Base-by-base conservation (phyloP, 805 yeast genomes). In the Sugiyamaella lignohabitans region DNA sequence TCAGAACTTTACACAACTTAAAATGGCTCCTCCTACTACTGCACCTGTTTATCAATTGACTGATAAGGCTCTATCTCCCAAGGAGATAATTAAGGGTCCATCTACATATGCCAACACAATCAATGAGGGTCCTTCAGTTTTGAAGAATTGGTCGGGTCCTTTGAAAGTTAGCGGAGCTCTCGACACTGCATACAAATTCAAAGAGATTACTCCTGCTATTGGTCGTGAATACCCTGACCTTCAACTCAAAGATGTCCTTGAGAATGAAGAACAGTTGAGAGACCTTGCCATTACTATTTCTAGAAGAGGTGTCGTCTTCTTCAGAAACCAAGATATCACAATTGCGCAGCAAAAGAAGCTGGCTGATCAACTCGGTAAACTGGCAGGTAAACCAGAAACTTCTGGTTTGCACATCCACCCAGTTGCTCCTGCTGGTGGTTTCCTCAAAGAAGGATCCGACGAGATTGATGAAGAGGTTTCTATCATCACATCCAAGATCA, bases 261-360 rank as follows among this genome's bases (percentile, higher is more conserved):
- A 51, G 20, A 58, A 60, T 43, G 53, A 50, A 11, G 42, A 32
- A 3, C 45, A 34, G 34, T 20, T 50, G 19, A 24, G 50, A 24
- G 78, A 74, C 49, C 63, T 74, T 50, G 79, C 78, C 6, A 53
- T 72, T 17, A 57, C 71, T 30, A 58, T 73, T 16, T 67, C 77
- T 4, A 73, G 72, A 59, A 64, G 78, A 51, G 73, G 71, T 22
- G 78, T 74, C 38, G 78, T 74, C 4, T 73, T 74, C 56, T 73
- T 74, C 68, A 61, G 74, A 53, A 65, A 71, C 55, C 78, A 73
- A 54, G 72, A 73, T 40, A 45, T 61, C 34, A 53, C 53, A 38
- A 52, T 52, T 23, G 56, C 54, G 37, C 49, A 56, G 49, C 66
- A 62, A 54, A 57, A 56, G 55, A 46, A 52, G 46, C 53, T 62